Evolutionary conservation across 371 early-diverging fungal species (phyloP).

Genomic region (Parasitella parasitica): DNA sequence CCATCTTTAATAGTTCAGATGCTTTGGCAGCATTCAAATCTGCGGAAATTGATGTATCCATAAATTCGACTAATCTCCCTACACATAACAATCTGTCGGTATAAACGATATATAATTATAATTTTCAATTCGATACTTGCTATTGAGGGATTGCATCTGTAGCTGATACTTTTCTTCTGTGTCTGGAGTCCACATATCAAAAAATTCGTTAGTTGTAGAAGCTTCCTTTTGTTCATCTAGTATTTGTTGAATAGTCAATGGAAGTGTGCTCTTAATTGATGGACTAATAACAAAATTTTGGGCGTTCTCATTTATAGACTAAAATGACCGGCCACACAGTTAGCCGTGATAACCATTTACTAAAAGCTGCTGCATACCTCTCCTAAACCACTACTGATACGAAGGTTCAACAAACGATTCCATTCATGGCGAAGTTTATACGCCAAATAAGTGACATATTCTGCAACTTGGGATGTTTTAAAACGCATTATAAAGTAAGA

Average conservation of each 20-base stretch:
- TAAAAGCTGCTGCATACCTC: conserved; percentile 9
- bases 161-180: conserved; percentile 27
- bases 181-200: conserved; percentile 40
- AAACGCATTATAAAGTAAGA: conserved; percentile 57
- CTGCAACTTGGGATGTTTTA: conserved; percentile 40
- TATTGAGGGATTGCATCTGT: conserved; percentile 24
- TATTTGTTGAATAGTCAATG: conserved; percentile 33
- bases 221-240: conserved; percentile 21
- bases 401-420: conserved; percentile 26
- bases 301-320: conserved; percentile 7
- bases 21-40: conserved; percentile 39
- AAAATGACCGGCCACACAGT: too few relatives aligned
- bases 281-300: conserved; percentile 24
- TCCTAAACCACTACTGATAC: conserved; percentile 35
- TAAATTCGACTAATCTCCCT: conserved; percentile 25
- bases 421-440: conserved; percentile 35
- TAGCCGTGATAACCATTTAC: background rate
- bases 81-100: background rate
- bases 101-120: background rate
- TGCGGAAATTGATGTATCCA: conserved; percentile 48
- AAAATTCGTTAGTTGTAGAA: background rate
- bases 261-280: conserved; percentile 19
- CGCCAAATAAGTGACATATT: conserved; percentile 29
- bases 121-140: conserved; percentile 9
- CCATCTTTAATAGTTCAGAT: conserved; percentile 50